Evolutionary conservation across 208 protist species (phyloP).

Genomic region (Crithidia fasciculata): DNA sequence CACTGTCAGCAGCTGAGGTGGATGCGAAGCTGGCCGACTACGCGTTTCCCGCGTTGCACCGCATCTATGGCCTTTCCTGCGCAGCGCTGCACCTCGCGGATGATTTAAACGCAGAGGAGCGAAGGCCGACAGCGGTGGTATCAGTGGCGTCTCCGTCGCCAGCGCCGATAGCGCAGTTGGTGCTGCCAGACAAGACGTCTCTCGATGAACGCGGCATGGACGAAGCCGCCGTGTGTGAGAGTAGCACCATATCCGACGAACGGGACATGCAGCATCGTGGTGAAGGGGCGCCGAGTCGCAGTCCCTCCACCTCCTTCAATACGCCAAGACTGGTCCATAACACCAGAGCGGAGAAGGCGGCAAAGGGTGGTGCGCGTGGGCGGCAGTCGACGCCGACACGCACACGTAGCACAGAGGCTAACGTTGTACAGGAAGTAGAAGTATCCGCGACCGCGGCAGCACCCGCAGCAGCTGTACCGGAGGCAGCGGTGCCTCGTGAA

Average conservation of each 20-base stretch:
- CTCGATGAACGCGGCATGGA: neutral
- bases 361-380: neutral
- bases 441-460: neutral
- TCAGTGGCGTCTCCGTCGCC: neutral
- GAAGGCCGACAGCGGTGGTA: neutral
- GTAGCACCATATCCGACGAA: neutral
- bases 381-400: neutral
- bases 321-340: too few relatives aligned
- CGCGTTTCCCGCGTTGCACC: slow-evolving; percentile 23
- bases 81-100: slow-evolving; percentile 14
- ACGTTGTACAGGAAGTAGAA: neutral
- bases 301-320: slow-evolving; percentile 5
- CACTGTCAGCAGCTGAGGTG: slow-evolving; percentile 36
- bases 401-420: neutral
- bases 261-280: slow-evolving; percentile 20
- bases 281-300: slow-evolving; percentile 18
- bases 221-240: neutral
- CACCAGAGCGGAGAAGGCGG: neutral
- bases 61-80: slow-evolving; percentile 23
- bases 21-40: slow-evolving; percentile 30
- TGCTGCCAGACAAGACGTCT: slow-evolving; percentile 9
- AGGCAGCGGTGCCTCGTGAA: neutral
- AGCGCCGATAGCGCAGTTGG: neutral
- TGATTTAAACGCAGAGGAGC: neutral
- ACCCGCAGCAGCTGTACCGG: neutral